Evolutionary conservation across 2,329 filamentous ascomycete genomes (phyloP).

Genomic region (Pseudogymnoascus sp.): DNA sequence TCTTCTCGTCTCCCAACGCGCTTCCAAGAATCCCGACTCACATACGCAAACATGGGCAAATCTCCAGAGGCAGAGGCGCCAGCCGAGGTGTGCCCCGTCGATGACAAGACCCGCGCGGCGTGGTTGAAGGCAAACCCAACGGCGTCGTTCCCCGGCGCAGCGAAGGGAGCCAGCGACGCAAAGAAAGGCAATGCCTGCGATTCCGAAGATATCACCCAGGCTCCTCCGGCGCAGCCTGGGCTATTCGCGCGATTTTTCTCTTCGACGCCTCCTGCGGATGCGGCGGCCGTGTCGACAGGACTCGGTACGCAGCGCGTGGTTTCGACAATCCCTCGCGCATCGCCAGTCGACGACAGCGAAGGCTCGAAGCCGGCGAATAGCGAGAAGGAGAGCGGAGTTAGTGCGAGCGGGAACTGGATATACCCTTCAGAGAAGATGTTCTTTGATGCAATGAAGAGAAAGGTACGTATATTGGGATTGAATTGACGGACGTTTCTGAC

Average conservation of each 20-base stretch:
- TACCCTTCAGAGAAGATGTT: slow-evolving; percentile 97
- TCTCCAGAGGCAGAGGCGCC: slow-evolving; percentile 14
- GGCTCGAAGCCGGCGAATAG: slow-evolving; percentile 57
- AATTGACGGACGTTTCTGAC: background rate
- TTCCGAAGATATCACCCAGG: slow-evolving; percentile 31
- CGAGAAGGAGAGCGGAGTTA: slow-evolving; percentile 69
- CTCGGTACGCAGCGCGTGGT: slow-evolving; percentile 66
- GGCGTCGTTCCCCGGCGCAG: slow-evolving; percentile 24
- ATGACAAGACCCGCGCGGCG: slow-evolving; percentile 78
- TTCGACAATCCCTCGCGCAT: slow-evolving; percentile 69
- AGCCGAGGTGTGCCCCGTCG: slow-evolving; percentile 68
- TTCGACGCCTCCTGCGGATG: slow-evolving; percentile 12
- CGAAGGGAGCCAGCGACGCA: slow-evolving; percentile 25
- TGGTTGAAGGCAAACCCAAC: slow-evolving; percentile 56
- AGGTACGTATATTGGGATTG: slow-evolving; percentile 33
- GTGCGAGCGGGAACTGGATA: slow-evolving; percentile 79
- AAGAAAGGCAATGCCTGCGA: slow-evolving; percentile 31
- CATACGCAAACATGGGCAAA: slow-evolving; percentile 7
- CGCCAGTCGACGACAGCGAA: slow-evolving; percentile 33
- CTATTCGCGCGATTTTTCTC: slow-evolving; percentile 20
- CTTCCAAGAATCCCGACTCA: background rate
- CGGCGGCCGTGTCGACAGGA: background rate
- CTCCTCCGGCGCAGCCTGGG: slow-evolving; percentile 27
- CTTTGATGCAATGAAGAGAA: slow-evolving; percentile 93
- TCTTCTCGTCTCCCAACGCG: slow-evolving; percentile 1